Conservation (phyloP, 331 rosid genomes). For the Dryas integrifolia region DNA sequence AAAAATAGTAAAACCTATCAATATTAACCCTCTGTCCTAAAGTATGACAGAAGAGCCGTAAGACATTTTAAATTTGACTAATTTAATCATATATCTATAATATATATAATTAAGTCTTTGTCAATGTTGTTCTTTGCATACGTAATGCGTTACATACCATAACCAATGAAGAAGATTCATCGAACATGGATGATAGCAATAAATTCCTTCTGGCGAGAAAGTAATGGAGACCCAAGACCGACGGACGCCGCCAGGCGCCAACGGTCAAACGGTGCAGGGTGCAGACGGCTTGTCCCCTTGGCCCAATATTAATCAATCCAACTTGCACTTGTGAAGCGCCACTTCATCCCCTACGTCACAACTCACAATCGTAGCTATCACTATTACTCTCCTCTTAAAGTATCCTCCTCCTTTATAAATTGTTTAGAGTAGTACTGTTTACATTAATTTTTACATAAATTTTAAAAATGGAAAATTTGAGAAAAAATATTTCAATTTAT, state of each 20-base stretch:
- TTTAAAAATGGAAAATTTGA: no score
- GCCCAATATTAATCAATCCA: not conserved
- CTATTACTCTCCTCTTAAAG: not conserved
- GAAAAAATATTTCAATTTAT: no score
- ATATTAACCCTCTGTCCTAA: no score
- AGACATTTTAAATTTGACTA: no score
- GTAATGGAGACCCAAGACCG: not conserved
- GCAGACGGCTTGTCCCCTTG: no score
- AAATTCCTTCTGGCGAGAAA: not conserved
- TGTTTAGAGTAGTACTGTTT: no score
- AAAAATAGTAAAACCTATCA: no score
- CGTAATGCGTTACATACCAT: slow-evolving; percentile 19
- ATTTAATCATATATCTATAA: no score
- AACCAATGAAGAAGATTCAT: not conserved
- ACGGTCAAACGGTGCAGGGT: not conserved
- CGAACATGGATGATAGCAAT: not conserved
- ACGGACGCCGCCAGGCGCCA: no score
- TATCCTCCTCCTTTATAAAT: no score
- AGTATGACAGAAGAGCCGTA: no score
- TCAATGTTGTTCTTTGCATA: not conserved
- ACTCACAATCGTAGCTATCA: not conserved
- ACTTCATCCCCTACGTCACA: slow-evolving; percentile 13
- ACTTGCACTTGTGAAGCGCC: not conserved
- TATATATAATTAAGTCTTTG: not conserved
- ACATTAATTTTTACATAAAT: no score